Evolutionary conservation across 306 rosid species (phyloP).

Genomic region (Cicer cuneatum): DNA sequence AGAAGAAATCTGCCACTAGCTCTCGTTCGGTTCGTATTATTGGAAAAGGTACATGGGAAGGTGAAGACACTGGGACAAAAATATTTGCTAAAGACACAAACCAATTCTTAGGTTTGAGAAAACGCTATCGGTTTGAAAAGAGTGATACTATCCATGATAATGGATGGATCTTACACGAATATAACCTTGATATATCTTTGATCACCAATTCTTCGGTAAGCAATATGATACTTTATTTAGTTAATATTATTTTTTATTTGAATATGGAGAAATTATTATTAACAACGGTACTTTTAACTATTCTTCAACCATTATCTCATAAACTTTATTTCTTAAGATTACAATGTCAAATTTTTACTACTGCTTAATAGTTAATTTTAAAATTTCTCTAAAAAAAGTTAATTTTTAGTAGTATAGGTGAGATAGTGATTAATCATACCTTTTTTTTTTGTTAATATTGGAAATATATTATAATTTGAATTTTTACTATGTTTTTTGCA

Average conservation of each 20-base stretch:
- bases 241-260: too few species aligned
- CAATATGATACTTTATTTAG: not conserved
- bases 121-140: constrained; percentile 27
- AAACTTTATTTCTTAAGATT: too few species aligned
- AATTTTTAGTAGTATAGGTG: too few species aligned
- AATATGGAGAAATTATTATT: too few species aligned
- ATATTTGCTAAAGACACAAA: not conserved
- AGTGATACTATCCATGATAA: constrained; percentile 3
- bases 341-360: too few species aligned
- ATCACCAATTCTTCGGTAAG: not conserved
- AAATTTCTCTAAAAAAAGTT: too few species aligned
- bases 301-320: too few species aligned
- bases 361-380: too few species aligned
- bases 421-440: too few species aligned
- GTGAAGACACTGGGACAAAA: not conserved
- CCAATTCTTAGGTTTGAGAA: not conserved
- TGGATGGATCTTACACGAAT: constrained; percentile 39
- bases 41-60: constrained; percentile 39
- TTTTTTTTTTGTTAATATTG: too few species aligned
- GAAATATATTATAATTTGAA: not conserved
- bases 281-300: too few species aligned
- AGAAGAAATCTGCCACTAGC: not conserved
- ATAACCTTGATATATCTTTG: not conserved
- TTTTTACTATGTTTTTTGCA: not conserved
- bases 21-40: constrained; percentile 8